phyloP scores from a whole-genome alignment of 2,329 filamentous ascomycete species.

The Didymella sp. region DNA sequence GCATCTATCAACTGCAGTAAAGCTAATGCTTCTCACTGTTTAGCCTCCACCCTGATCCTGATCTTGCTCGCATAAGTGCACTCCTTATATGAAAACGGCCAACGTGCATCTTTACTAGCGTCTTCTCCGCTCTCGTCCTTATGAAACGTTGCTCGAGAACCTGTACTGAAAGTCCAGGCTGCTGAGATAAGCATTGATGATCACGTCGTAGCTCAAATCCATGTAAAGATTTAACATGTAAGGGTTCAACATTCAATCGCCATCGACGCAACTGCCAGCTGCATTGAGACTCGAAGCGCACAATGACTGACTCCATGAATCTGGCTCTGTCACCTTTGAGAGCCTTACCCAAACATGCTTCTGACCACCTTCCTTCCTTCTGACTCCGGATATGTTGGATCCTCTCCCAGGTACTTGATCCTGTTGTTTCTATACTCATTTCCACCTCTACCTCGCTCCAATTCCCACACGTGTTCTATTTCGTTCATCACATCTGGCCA shows the following conservation, averaged over 20 bases:
- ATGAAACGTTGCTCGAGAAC: not conserved
- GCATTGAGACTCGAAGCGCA: no score
- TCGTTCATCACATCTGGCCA: constrained; percentile 24
- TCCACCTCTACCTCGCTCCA: constrained; percentile 21
- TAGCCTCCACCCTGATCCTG: not conserved
- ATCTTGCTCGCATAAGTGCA: not conserved
- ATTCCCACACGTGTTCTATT: constrained; percentile 19
- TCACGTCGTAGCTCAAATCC: not conserved
- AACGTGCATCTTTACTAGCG: not conserved
- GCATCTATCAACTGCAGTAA: no score
- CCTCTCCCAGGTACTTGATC: constrained; percentile 17
- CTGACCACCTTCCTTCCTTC: not conserved
- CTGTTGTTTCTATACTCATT: constrained; percentile 17
- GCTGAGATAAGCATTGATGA: not conserved
- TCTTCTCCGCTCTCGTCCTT: not conserved
- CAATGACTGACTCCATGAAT: no score
- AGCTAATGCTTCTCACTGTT: not conserved
- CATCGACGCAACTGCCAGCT: no score
- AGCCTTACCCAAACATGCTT: constrained; percentile 21
- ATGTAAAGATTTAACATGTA: no score
- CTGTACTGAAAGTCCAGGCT: not conserved
- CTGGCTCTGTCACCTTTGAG: no score
- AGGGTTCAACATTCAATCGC: no score
- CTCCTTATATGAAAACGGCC: not conserved
- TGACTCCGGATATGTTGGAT: constrained; percentile 4